A percentile compares a stretch with the other conserved stretches of the same genome.
Evolutionary conservation across 805 yeast species (phyloP).

Genomic region (Ogataea thermomethanolica): DNA sequence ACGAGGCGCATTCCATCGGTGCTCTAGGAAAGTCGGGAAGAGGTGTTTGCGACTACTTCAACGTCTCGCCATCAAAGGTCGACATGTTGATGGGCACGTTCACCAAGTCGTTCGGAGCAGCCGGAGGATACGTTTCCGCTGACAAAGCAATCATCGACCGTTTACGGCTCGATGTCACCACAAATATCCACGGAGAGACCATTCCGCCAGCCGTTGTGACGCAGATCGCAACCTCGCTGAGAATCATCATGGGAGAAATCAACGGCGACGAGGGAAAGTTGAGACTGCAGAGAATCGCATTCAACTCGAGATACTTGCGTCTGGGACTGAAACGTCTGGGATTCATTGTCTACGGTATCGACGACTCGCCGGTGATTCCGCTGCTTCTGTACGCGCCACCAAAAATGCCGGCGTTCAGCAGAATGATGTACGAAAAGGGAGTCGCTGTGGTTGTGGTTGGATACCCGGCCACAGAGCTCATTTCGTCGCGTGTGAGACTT

Average conservation of each 20-base stretch:
- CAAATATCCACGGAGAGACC: conserved; percentile 76
- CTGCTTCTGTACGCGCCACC: conserved; percentile 83
- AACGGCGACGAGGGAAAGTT: conserved; percentile 92
- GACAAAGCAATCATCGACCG: conserved; percentile 64
- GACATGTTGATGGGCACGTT: conserved; percentile 97
- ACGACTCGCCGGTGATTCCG: conserved; percentile 96
- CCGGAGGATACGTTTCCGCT: conserved; percentile 96
- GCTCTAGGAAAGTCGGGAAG: conserved; percentile 95
- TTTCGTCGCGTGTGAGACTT: conserved; percentile 84
- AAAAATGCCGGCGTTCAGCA: conserved; percentile 89
- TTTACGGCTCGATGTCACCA: conserved; percentile 67
- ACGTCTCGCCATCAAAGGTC: conserved; percentile 66
- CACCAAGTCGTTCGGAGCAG: conserved; percentile 97
- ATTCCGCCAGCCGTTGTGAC: conserved; percentile 88
- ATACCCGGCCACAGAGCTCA: conserved; percentile 94
- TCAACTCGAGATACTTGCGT: conserved; percentile 90
- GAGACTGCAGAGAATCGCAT: conserved; percentile 89
- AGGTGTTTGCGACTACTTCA: conserved; percentile 93
- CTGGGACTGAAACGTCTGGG: conserved; percentile 90
- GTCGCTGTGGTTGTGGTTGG: conserved; percentile 96
- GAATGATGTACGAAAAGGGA: conserved; percentile 71
- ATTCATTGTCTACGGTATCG: conserved; percentile 89
- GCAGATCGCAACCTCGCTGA: conserved; percentile 79
- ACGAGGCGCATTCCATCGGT: conserved; percentile 98
- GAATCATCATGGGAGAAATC: conserved; percentile 73